Conservation (phyloP, 2,329 filamentous ascomycete species). For the Ascochyta viciae-villosae region DNA sequence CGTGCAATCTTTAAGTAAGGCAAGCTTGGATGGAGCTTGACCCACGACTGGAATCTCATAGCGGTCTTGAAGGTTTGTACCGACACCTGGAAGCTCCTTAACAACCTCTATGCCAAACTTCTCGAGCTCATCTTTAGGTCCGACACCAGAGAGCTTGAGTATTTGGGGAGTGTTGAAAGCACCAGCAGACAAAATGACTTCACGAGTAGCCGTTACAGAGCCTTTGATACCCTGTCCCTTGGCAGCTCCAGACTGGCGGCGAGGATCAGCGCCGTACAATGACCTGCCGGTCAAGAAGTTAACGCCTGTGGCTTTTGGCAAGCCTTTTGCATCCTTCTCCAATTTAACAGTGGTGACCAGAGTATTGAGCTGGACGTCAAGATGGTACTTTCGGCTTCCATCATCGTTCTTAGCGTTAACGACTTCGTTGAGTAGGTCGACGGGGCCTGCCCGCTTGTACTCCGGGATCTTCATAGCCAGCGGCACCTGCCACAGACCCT, state of each 20-base stretch:
- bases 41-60: constrained; percentile 58
- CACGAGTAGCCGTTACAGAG: constrained; percentile 30
- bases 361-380: constrained; percentile 65
- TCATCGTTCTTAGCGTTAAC: constrained; percentile 57
- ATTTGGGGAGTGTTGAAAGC: constrained; percentile 70
- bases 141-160: constrained; percentile 68
- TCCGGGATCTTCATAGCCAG: constrained; percentile 54
- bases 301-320: constrained; percentile 56
- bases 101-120: constrained; percentile 60
- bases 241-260: constrained; percentile 22
- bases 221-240: constrained; percentile 33
- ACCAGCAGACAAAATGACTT: constrained; percentile 51
- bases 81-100: constrained; percentile 65
- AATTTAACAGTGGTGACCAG: constrained; percentile 71
- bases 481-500: constrained; percentile 65
- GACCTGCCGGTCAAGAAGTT: constrained; percentile 49
- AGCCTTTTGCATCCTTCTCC: constrained; percentile 63
- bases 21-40: constrained; percentile 46
- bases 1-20: constrained; percentile 49
- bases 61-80: constrained; percentile 69
- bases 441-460: constrained; percentile 58
- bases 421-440: constrained; percentile 61
- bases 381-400: constrained; percentile 60
- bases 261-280: constrained; percentile 51
- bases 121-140: constrained; percentile 59